A percentile compares a stretch with the other conserved stretches of the same genome.
phyloP scores from a whole-genome alignment of 495 filamentous ascomycete genomes.

The Astrothelium macrocarpum region DNA sequence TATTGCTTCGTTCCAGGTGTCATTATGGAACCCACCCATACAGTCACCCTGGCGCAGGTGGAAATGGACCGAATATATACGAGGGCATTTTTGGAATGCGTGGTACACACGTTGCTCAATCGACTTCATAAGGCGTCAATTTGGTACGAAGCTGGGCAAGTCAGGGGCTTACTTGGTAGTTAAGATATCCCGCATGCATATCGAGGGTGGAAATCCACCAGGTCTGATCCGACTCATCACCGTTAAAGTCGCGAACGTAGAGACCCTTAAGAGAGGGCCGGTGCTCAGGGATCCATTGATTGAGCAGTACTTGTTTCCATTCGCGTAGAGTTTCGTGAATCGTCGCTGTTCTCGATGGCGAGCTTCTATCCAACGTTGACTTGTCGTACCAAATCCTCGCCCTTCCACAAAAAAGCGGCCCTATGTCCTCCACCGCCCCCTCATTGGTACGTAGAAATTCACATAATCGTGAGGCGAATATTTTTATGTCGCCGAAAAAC shows the following conservation, averaged over 20 bases:
- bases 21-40: background rate
- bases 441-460: background rate
- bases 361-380: background rate
- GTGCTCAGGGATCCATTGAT: background rate
- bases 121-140: background rate
- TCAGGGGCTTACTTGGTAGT: background rate
- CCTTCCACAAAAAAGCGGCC: background rate
- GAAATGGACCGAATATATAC: background rate
- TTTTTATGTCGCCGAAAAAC: background rate
- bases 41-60: background rate
- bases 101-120: background rate
- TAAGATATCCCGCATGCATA: background rate
- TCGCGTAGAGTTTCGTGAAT: background rate
- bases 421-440: background rate
- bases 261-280: background rate
- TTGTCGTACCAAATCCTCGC: background rate
- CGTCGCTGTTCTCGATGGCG: background rate
- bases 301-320: background rate
- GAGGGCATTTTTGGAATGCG: background rate
- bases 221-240: background rate
- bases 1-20: background rate
- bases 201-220: background rate
- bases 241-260: background rate
- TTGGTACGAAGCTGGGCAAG: background rate
- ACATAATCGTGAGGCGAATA: background rate